Evolutionary conservation across 2,329 filamentous ascomycete genomes (phyloP).

Genomic region (Atkinsonella hypoxylon): DNA sequence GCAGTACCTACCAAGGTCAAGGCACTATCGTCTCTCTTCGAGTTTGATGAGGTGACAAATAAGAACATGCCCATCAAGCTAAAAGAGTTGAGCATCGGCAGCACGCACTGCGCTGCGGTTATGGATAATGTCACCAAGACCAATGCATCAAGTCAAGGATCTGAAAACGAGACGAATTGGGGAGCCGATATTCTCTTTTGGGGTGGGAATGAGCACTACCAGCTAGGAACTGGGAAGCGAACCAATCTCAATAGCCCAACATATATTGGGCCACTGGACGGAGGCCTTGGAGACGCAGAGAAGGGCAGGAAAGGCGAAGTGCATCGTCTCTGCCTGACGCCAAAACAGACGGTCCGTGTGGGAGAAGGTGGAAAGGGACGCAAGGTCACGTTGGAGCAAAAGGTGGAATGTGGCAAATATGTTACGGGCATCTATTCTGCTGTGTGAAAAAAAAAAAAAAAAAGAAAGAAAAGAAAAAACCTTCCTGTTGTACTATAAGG

Average conservation of each 20-base stretch:
- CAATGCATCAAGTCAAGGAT: conserved; percentile 34
- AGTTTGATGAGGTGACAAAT: conserved; percentile 68
- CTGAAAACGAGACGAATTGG: conserved; percentile 68
- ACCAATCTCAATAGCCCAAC: conserved; percentile 65
- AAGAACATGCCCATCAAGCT: conserved; percentile 66
- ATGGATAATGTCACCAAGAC: conserved; percentile 71
- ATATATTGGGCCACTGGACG: conserved; percentile 69
- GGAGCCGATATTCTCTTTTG: conserved; percentile 85
- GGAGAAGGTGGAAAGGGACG: conserved; percentile 47
- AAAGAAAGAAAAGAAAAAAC: no score
- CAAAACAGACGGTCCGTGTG: conserved; percentile 56
- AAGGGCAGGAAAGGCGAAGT: conserved; percentile 49
- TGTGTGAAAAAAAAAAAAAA: conserved; percentile 26
- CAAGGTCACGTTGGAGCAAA: conserved; percentile 69
- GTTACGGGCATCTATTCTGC: conserved; percentile 75
- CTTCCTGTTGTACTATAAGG: no score
- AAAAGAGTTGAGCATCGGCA: conserved; percentile 59
- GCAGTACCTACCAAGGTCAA: conserved; percentile 69
- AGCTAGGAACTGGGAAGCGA: conserved; percentile 82
- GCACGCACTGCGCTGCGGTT: conserved; percentile 69
- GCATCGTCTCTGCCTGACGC: conserved; percentile 71
- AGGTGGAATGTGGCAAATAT: conserved; percentile 72
- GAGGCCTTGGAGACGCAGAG: conserved; percentile 43
- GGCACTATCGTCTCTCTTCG: conserved; percentile 67
- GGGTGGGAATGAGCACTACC: conserved; percentile 90